Conservation (phyloP, 352 stramenopile genomes). For the Pythium sp. region DNA sequence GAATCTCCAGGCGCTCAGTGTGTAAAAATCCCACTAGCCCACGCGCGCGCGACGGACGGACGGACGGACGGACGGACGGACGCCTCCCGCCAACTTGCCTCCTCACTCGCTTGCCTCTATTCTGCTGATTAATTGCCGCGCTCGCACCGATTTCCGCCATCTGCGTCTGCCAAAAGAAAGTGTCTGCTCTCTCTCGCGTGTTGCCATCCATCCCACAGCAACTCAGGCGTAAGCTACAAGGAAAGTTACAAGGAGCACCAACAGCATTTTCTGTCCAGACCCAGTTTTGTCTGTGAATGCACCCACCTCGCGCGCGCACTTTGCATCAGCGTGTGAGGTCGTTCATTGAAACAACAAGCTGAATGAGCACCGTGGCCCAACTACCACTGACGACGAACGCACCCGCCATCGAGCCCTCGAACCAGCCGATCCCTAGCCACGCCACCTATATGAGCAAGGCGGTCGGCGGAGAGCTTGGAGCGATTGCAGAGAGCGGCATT, state of each 20-base stretch:
- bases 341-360: not conserved
- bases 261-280: not conserved
- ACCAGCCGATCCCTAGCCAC: conserved; percentile 15
- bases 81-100: not conserved
- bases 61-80: not conserved
- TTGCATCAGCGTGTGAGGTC: not conserved
- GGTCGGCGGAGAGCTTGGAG: not conserved
- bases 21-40: conserved; percentile 8
- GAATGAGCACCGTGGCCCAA: conserved; percentile 14
- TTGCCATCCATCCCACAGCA: not conserved
- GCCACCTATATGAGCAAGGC: conserved; percentile 17
- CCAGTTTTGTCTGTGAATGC: not conserved
- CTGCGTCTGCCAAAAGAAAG: not conserved
- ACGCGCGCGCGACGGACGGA: not conserved
- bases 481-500: conserved; percentile 3
- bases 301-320: not conserved
- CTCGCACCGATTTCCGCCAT: not conserved
- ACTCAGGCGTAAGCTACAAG: not conserved
- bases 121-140: not conserved
- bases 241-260: too few species aligned
- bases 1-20: conserved; percentile 5
- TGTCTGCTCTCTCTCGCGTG: not conserved
- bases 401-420: conserved; percentile 21
- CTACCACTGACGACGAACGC: conserved; percentile 1
- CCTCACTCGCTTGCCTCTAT: not conserved